phyloP scores from a whole-genome alignment of 495 filamentous ascomycete species.

The Daldinia bambusicola region DNA sequence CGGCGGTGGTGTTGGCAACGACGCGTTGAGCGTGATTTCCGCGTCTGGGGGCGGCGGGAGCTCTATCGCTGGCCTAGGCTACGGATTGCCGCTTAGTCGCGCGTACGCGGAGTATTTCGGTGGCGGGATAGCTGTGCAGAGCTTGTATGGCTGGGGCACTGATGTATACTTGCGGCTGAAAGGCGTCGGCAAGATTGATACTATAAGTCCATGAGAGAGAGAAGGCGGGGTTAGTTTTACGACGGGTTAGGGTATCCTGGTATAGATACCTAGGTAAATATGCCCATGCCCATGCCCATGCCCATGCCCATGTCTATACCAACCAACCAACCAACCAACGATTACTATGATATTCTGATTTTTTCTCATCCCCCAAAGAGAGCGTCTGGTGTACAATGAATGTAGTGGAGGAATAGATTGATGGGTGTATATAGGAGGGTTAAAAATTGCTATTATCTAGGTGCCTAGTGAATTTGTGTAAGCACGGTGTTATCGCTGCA shows the following conservation, averaged over 20 bases:
- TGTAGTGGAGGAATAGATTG: neutral
- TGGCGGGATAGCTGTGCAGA: slow-evolving; percentile 93
- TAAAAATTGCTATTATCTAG: neutral
- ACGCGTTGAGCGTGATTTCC: slow-evolving; percentile 78
- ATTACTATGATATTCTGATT: neutral
- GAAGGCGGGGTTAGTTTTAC: neutral
- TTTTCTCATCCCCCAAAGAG: neutral
- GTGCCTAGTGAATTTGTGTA: neutral
- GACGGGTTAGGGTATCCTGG: neutral
- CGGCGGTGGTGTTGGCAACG: slow-evolving; percentile 55
- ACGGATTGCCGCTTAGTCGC: slow-evolving; percentile 88
- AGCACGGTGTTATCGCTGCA: neutral
- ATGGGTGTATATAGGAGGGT: neutral
- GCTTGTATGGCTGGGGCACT: slow-evolving; percentile 91
- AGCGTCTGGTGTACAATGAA: neutral
- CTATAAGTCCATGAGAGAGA: slow-evolving; percentile 7
- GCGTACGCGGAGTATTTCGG: slow-evolving; percentile 99
- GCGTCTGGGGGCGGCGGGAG: slow-evolving; percentile 71
- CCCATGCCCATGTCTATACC: too few relatives aligned
- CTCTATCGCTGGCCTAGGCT: slow-evolving; percentile 88
- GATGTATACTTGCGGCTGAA: slow-evolving; percentile 74
- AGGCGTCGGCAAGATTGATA: slow-evolving; percentile 76
- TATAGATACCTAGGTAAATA: neutral
- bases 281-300: too few relatives aligned
- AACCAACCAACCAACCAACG: too few relatives aligned